Percentiles rank a stretch among this genome's conserved stretches.
Conservation (phyloP, 23 red algal species). For the Gracilaria gracilis region DNA sequence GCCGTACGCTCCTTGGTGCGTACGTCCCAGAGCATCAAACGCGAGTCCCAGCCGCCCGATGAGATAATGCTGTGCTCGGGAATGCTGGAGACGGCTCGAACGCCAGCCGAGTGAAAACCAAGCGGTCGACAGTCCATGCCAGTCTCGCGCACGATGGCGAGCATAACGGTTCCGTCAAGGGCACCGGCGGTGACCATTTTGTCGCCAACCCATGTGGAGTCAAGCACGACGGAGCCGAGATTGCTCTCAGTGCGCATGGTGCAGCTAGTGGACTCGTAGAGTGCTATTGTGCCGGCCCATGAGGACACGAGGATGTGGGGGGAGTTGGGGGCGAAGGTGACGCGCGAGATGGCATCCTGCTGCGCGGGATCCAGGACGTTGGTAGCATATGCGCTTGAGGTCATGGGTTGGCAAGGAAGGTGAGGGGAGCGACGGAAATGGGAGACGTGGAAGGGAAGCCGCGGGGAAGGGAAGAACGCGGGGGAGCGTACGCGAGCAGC, state of each 20-base stretch:
- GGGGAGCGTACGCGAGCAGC: slow-evolving; percentile 3
- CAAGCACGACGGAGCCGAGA: slow-evolving; percentile 34
- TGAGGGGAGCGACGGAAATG: no score
- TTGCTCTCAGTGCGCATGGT: slow-evolving; percentile 5
- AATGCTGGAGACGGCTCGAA: slow-evolving; percentile 37
- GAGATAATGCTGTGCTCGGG: slow-evolving; percentile 35
- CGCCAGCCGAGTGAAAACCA: slow-evolving; percentile 31
- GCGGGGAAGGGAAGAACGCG: neutral
- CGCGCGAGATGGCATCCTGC: slow-evolving; percentile 54
- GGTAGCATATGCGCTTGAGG: neutral
- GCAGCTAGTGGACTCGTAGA: slow-evolving; percentile 37
- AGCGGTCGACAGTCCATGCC: slow-evolving; percentile 17
- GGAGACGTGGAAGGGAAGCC: neutral
- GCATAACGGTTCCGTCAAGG: slow-evolving; percentile 39
- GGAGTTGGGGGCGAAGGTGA: slow-evolving; percentile 38
- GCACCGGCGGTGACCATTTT: slow-evolving; percentile 23
- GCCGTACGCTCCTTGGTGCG: neutral
- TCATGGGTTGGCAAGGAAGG: no score
- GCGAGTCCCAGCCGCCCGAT: slow-evolving; percentile 54
- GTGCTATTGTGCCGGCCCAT: slow-evolving; percentile 63
- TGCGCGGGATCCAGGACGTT: slow-evolving; percentile 36
- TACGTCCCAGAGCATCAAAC: slow-evolving; percentile 34
- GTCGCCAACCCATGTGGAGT: slow-evolving; percentile 34
- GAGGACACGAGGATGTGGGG: slow-evolving; percentile 51
- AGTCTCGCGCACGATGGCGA: slow-evolving; percentile 20